Evolutionary conservation across 1,284 basidiomycete genomes (phyloP), one percentile per base, ranked within the genome.

Genomic region (Boletellus sp.): DNA sequence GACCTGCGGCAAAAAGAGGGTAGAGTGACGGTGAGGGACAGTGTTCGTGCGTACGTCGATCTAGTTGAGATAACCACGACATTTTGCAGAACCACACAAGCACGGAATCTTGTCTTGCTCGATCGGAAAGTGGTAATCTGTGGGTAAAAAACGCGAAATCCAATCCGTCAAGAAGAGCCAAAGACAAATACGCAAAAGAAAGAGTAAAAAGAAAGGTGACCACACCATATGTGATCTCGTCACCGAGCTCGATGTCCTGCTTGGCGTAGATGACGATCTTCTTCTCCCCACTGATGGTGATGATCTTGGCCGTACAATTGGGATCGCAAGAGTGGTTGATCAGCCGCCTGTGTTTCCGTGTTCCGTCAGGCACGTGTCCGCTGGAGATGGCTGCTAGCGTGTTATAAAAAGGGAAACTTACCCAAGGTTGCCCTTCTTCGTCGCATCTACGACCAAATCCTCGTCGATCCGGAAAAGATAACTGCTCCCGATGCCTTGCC

Each of bases 181-280:
- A 33, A 41, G 15, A 44, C 53, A 30, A 16, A 19, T 41, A 1
- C 35, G 13, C 22, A 19, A 30, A 8, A 40, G 32, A 21, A n/a
- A 21, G 36, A 47, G 52, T n/a, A 22, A 49, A 42, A 38, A 63
- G 39, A 19, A 52, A 30, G 41, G 60, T 19, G 30, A 13, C 68
- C 85, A 49, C 58, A 91, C 89, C 90, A 73, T 92, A 93, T 54
- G 93, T 94, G 64, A 97, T 94, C 74, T 97, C 94, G 65, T 95
- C 93, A 49, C 93, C 94, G 15, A 93, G 84, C 61, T 94, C 86
- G 63, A 99, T 93, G 58, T 91, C 88, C 60, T 88, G 83, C 71
- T 97, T 97, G 28, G 97, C 97, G 69, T 97, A 99, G 50, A 99
- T 96, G 65, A 98, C 97, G 65, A 99, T 99, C 79, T 97, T 93